Evolutionary conservation across 371 early-diverging fungal genomes (phyloP).

Genomic region (Mortierella sp.): DNA sequence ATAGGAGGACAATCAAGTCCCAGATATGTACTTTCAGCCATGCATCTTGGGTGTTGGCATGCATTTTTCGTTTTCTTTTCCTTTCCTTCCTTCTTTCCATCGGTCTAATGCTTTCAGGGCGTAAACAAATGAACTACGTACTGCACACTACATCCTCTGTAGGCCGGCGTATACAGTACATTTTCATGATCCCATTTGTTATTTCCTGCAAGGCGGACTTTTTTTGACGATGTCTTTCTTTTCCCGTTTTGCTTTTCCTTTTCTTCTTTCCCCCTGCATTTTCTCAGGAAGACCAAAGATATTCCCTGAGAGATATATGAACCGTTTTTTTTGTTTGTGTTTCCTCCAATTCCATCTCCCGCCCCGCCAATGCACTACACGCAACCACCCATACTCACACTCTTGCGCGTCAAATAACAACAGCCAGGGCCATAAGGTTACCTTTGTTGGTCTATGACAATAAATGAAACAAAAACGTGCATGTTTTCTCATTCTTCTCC

Average conservation of each 20-base stretch:
- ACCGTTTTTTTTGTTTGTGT: neutral
- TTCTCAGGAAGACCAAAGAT: conserved; percentile 9
- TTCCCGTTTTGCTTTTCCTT: neutral
- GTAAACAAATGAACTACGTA: neutral
- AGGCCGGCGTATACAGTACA: neutral
- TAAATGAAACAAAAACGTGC: neutral
- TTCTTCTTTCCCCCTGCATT: conserved; percentile 6
- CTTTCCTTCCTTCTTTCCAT: neutral
- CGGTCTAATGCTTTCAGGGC: neutral
- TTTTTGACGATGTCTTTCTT: neutral
- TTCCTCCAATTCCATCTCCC: neutral
- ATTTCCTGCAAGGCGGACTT: neutral
- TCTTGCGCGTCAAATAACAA: neutral
- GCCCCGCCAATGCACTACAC: neutral
- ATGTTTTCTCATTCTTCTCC: neutral
- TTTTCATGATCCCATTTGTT: neutral
- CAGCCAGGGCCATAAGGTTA: neutral
- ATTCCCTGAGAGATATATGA: neutral
- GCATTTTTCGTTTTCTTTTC: neutral
- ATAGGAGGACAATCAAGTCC: neutral
- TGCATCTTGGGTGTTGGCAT: neutral
- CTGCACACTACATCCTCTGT: neutral
- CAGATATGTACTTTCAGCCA: neutral
- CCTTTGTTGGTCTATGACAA: neutral
- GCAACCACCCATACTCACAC: neutral